Evolutionary conservation across 169 alveolate genomes (phyloP).

Genomic region (Plasmodium sp.): DNA sequence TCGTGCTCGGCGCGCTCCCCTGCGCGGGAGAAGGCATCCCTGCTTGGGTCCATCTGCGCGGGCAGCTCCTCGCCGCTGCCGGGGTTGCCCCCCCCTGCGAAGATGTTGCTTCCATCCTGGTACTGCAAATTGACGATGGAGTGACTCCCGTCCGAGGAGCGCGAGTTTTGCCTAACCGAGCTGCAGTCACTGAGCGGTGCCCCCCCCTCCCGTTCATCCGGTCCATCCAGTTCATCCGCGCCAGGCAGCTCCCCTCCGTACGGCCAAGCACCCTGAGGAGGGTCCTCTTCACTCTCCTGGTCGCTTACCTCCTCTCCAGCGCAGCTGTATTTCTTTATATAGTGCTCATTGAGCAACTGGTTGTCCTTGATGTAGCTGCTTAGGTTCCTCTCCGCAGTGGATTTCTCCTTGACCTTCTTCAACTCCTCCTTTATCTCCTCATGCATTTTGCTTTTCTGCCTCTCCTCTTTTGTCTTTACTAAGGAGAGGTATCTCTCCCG

Average conservation of each 20-base stretch:
- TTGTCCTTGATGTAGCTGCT: slow-evolving; percentile 11
- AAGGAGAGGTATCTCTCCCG: neutral
- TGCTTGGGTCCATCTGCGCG: neutral
- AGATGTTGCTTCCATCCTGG: neutral
- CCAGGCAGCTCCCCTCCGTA: neutral
- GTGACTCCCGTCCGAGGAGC: neutral
- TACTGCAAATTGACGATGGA: neutral
- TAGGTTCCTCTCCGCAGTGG: slow-evolving; percentile 2
- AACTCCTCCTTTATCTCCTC: slow-evolving; percentile 36
- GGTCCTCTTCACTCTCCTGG: neutral
- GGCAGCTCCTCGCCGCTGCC: neutral
- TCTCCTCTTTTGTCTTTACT: slow-evolving; percentile 5
- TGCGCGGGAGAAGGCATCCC: neutral
- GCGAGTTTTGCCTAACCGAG: neutral
- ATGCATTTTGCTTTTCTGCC: neutral
- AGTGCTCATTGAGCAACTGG: slow-evolving; percentile 17
- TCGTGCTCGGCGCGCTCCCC: neutral
- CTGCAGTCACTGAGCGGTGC: neutral
- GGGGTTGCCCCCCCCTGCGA: neutral
- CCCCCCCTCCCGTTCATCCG: neutral
- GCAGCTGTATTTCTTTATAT: slow-evolving; percentile 11
- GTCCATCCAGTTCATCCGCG: neutral
- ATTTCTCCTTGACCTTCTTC: slow-evolving; percentile 11
- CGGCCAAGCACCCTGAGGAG: neutral
- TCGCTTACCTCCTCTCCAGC: neutral